A percentile compares a stretch with the other conserved stretches of the same genome.
Conservation (phyloP, 1,139 yeast species). For the Candida pseudocylindracea region DNA sequence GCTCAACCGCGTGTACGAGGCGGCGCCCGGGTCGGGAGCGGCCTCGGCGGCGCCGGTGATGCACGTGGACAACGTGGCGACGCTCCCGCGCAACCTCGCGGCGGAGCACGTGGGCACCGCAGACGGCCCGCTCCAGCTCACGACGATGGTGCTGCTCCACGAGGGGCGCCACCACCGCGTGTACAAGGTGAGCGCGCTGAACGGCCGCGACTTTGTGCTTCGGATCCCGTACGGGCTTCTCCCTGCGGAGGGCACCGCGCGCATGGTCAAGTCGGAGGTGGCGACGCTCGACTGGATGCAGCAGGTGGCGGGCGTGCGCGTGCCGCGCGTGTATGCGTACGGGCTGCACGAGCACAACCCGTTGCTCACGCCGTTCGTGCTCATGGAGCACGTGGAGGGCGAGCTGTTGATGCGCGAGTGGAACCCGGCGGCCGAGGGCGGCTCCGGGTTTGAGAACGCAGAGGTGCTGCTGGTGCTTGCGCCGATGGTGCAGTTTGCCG, state of each 20-base stretch:
- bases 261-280: constrained; percentile 68
- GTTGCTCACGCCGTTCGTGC: constrained; percentile 48
- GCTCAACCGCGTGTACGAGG: constrained; percentile 13
- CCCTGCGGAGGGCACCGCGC: constrained; percentile 35
- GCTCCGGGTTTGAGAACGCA: constrained; percentile 14
- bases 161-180: constrained; percentile 90
- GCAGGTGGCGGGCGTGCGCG: constrained; percentile 26
- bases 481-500: constrained; percentile 40
- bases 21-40: constrained; percentile 5
- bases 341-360: constrained; percentile 40
- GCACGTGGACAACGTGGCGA: constrained; percentile 16
- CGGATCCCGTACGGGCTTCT: constrained; percentile 70
- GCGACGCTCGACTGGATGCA: constrained; percentile 75
- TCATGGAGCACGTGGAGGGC: constrained; percentile 65
- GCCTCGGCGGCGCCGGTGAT: constrained; percentile 12
- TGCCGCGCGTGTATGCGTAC: constrained; percentile 62
- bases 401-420: constrained; percentile 70
- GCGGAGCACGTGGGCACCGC: constrained; percentile 17
- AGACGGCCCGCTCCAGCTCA: constrained; percentile 10
- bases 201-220: constrained; percentile 42
- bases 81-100: constrained; percentile 21
- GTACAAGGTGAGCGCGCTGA: constrained; percentile 44
- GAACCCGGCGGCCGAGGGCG: constrained; percentile 46
- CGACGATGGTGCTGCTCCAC: constrained; percentile 63
- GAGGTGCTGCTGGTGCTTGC: constrained; percentile 31